Percentiles rank a stretch among this genome's conserved stretches.
These are phyloP conservation scores for Diospyros kaki DNA, from an alignment of 148 eudicot genomes.

Conservation along the genomic window DNA sequence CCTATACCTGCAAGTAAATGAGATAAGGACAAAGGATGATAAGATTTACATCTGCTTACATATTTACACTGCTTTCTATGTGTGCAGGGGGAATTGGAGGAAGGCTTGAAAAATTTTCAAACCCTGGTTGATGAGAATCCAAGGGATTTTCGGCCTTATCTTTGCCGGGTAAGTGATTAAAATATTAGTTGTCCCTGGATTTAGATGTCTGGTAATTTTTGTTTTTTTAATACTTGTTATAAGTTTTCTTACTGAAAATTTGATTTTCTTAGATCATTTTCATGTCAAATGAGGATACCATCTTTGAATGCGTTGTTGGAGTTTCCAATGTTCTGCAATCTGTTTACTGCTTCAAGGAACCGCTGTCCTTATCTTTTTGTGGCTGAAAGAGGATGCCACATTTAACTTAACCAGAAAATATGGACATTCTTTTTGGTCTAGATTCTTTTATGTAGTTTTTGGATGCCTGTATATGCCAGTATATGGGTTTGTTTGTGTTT, in stretches of 20 bases:
- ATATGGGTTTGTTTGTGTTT: too few species aligned
- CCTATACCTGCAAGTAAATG: neutral
- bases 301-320: neutral
- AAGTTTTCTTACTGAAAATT: neutral
- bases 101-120: constrained; percentile 60
- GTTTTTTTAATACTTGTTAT: neutral
- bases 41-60: neutral
- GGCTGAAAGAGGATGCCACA: too few species aligned
- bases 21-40: neutral
- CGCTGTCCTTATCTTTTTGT: too few species aligned
- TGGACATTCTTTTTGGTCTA: too few species aligned
- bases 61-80: neutral
- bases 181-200: neutral
- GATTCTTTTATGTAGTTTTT: too few species aligned
- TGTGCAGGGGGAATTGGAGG: constrained; percentile 79
- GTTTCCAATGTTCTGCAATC: too few species aligned
- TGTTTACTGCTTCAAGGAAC: too few species aligned
- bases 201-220: neutral
- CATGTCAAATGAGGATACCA: neutral
- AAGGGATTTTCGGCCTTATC: constrained; percentile 91
- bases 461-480: too few species aligned
- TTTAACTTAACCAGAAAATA: too few species aligned
- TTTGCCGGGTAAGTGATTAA: constrained; percentile 67
- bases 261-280: neutral
- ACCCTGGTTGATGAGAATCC: constrained; percentile 69